Conservation (phyloP, 1,139 yeast species). For the Blastobotrys persicus region DNA sequence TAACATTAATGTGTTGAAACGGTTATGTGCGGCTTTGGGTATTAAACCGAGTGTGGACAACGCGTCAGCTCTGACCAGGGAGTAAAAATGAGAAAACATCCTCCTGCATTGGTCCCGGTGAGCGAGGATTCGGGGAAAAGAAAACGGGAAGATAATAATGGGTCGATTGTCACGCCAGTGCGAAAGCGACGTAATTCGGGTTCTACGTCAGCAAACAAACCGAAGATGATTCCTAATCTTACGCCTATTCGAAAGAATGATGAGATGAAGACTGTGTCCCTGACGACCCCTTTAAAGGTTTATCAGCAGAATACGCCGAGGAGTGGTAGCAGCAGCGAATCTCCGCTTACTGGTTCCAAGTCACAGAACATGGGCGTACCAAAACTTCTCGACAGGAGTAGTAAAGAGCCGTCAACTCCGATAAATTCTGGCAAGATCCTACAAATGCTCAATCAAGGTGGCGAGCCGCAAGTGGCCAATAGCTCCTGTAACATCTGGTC, state of each 20-base stretch:
- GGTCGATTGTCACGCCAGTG: not conserved
- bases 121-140: not conserved
- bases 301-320: conserved; percentile 2
- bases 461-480: not conserved
- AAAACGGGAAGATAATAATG: not conserved
- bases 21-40: not conserved
- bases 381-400: not conserved
- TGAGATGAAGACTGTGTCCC: not conserved
- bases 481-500: not conserved
- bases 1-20: not conserved
- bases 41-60: too few species aligned
- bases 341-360: not conserved
- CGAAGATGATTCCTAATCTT: not conserved
- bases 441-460: not conserved
- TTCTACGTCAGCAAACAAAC: not conserved
- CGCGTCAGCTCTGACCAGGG: too few species aligned
- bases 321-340: not conserved
- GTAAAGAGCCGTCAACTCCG: not conserved
- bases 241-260: not conserved
- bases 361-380: not conserved
- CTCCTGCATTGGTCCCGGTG: not conserved
- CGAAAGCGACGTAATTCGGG: not conserved
- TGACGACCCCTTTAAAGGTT: not conserved
- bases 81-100: not conserved
- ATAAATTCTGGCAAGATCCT: not conserved